These are phyloP conservation scores for Salix koriyanagi DNA, from an alignment of 345 rosid genomes.

Conservation along the genomic window DNA sequence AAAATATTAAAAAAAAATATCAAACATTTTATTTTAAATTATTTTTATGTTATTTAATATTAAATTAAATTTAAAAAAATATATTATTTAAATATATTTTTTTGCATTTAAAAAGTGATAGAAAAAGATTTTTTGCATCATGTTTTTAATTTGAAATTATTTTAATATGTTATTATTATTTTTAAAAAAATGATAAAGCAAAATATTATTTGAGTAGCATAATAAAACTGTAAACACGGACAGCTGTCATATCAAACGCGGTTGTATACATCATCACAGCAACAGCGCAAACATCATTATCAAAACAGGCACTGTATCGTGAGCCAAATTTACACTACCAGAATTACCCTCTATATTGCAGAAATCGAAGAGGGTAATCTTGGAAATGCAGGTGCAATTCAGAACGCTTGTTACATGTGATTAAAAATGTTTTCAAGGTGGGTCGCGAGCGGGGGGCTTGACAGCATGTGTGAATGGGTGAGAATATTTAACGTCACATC, in stretches of 20 bases:
- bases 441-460: not conserved
- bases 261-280: constrained; percentile 11
- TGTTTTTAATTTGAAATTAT: no score
- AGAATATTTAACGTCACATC: not conserved
- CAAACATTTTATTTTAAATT: no score
- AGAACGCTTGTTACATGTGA: no score
- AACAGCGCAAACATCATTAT: not conserved
- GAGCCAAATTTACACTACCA: constrained; percentile 13
- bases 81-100: no score
- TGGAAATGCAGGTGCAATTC: not conserved
- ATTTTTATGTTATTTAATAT: no score
- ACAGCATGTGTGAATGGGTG: not conserved
- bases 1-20: no score
- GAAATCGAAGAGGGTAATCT: constrained; percentile 7
- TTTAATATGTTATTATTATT: no score
- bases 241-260: constrained; percentile 31
- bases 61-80: no score
- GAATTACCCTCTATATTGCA: constrained; percentile 15
- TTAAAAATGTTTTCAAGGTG: not conserved
- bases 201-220: no score
- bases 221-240: constrained; percentile 11
- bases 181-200: no score
- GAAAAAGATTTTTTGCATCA: not conserved
- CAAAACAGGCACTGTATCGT: not conserved
- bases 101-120: no score